Base-by-base conservation (phyloP, 2,329 filamentous ascomycete species). In the Fusarium chlamydosporum region DNA sequence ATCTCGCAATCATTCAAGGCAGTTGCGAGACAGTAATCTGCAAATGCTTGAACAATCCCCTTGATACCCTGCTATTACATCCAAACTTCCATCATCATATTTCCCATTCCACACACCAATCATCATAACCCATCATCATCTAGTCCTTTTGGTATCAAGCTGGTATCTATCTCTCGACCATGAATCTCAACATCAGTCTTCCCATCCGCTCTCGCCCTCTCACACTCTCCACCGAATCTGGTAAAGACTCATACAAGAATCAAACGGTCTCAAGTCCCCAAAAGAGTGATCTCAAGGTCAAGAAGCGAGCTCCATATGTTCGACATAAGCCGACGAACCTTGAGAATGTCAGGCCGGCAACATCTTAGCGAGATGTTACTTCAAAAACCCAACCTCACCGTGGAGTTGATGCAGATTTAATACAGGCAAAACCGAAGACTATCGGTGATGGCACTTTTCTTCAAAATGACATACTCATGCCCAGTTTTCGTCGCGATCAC, bases 121-220 rank as follows among this genome's bases (percentile, higher is more conserved):
- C 38, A 53, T 4, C 12, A 53, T 33, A 47, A 40, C n/a, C 35
- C 38, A 61, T 33, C 41, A 45, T 23, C 46, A 61, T 61, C 27
- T 31, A 41, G 38, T 23, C n/a, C 42, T 26, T 12, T 37, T 48
- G 23, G 9, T 20, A 33, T 48, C 37, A 20, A 47, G n/a, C 15
- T 46, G 52, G 37, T 40, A 47, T 29, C n/a, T 38, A 52, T 47
- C 38, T 29, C n/a, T 40, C 56, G 27, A 46, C 23, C 57, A 76
- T 76, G 73, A 41, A 61, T 47, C 53, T 68, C 20, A 57, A 46
- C 42, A 55, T 67, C 43, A 45, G 45, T 13, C 62, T 72, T 15
- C 70, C 70, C 26, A 43, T 69, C 18, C 68, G 65, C 9, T 45
- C 63, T n/a, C 51, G 38, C 43, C 53, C 65, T 34, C 47, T 35